phyloP scores from a whole-genome alignment of 2,329 filamentous ascomycete genomes.

The Zymoseptoria brevis region DNA sequence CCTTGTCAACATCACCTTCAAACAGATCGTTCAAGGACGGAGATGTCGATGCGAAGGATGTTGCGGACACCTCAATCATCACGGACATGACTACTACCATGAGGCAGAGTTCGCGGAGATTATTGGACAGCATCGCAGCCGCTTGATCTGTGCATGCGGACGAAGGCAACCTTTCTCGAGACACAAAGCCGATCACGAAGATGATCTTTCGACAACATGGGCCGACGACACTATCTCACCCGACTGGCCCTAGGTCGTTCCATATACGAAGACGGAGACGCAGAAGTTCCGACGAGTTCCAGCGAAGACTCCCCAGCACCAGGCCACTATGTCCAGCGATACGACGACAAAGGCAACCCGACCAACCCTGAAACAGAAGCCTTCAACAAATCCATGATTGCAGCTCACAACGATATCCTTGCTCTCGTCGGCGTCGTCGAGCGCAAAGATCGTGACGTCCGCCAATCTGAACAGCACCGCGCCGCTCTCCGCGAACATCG shows the following conservation, averaged over 20 bases:
- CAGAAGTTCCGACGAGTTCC: slow-evolving; percentile 31
- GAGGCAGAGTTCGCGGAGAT: not conserved
- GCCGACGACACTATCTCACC: slow-evolving; percentile 24
- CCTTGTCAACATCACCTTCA: not conserved
- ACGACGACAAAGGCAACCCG: slow-evolving; percentile 39
- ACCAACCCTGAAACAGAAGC: slow-evolving; percentile 35
- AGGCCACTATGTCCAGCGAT: slow-evolving; percentile 31
- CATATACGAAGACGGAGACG: slow-evolving; percentile 35
- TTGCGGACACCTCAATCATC: not conserved
- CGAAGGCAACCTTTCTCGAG: not conserved
- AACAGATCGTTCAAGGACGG: not conserved
- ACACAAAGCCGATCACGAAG: no score
- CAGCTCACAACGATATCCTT: slow-evolving; percentile 42
- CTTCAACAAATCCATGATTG: slow-evolving; percentile 34
- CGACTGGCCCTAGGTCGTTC: slow-evolving; percentile 33
- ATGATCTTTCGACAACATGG: slow-evolving; percentile 19
- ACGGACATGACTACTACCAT: not conserved
- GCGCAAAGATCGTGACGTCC: slow-evolving; percentile 22
- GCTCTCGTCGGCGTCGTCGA: slow-evolving; percentile 42
- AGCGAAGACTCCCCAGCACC: slow-evolving; percentile 34
- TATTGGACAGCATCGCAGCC: not conserved
- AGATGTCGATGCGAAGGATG: not conserved
- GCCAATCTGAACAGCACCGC: slow-evolving; percentile 5
- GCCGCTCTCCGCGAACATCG: slow-evolving; percentile 9
- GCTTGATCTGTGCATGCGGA: not conserved